Percentiles rank a stretch among this genome's conserved stretches.
These are phyloP conservation scores for Saccharomyces hybrid DNA, from an alignment of 1,139 yeast genomes.

Conservation along the genomic window DNA sequence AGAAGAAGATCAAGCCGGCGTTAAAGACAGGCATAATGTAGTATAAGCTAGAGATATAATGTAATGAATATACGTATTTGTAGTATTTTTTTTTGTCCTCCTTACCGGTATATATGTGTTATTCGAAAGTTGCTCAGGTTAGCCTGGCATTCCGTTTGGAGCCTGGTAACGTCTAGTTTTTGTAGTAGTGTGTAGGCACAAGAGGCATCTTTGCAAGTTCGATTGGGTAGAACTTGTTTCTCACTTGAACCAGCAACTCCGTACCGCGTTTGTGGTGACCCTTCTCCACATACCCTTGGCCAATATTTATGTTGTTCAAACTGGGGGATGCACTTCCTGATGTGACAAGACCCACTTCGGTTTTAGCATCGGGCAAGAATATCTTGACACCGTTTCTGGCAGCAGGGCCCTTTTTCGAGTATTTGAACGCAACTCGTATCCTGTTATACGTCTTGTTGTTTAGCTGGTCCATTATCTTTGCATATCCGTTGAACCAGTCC, in stretches of 20 bases:
- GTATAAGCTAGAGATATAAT: neutral
- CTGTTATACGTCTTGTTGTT: slow-evolving; percentile 51
- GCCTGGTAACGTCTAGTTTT: slow-evolving; percentile 23
- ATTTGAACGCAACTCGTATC: slow-evolving; percentile 63
- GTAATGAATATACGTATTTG: neutral
- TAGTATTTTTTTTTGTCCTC: neutral
- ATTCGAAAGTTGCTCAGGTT: neutral
- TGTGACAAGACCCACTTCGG: slow-evolving; percentile 65
- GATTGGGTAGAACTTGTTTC: slow-evolving; percentile 78
- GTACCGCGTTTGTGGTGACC: slow-evolving; percentile 68
- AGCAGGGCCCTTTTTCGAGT: slow-evolving; percentile 71
- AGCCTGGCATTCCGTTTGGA: neutral
- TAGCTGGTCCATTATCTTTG: slow-evolving; percentile 61
- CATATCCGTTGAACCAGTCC: slow-evolving; percentile 67
- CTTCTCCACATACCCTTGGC: slow-evolving; percentile 81
- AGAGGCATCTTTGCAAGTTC: slow-evolving; percentile 76
- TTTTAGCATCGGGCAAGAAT: slow-evolving; percentile 41
- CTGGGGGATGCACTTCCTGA: slow-evolving; percentile 92
- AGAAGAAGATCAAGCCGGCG: neutral
- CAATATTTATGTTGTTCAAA: slow-evolving; percentile 60
- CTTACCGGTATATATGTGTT: neutral
- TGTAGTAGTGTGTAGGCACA: slow-evolving; percentile 61
- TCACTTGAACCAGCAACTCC: slow-evolving; percentile 62
- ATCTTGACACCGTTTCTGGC: slow-evolving; percentile 81
- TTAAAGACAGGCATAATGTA: neutral